Percentiles rank a stretch among this genome's conserved stretches.
Conservation (phyloP, 306 rosid genomes). For the Pueraria montana region DNA sequence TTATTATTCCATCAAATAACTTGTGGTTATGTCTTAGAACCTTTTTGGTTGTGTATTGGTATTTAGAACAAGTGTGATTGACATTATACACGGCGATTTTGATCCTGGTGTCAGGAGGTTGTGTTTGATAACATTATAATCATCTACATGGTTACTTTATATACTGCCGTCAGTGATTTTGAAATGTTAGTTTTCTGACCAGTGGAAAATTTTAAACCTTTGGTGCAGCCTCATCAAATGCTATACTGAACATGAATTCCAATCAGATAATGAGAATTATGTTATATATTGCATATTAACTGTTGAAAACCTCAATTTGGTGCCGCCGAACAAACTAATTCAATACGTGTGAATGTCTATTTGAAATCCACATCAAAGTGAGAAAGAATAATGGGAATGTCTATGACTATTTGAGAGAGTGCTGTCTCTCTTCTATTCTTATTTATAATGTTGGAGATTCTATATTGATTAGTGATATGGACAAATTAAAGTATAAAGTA, state of each 20-base stretch:
- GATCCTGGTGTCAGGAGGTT: constrained; percentile 49
- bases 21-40: constrained; percentile 15
- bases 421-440: too few species aligned
- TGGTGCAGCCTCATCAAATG: not conserved
- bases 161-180: not conserved
- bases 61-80: constrained; percentile 43
- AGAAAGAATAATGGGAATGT: too few species aligned
- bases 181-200: not conserved
- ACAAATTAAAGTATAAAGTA: too few species aligned
- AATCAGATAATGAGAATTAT: not conserved
- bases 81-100: constrained; percentile 41
- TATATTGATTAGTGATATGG: too few species aligned
- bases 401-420: too few species aligned
- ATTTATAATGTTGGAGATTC: too few species aligned
- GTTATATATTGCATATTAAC: not conserved
- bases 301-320: not conserved
- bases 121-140: constrained; percentile 47
- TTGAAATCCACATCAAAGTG: too few species aligned
- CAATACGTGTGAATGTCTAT: too few species aligned
- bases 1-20: constrained; percentile 49
- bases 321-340: not conserved
- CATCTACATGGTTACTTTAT: constrained; percentile 44
- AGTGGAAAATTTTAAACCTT: not conserved
- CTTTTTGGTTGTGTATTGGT: constrained; percentile 41
- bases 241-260: not conserved